Evolutionary conservation across 2,329 filamentous ascomycete species (phyloP).

Genomic region (Sporothrix dimorphospora): DNA sequence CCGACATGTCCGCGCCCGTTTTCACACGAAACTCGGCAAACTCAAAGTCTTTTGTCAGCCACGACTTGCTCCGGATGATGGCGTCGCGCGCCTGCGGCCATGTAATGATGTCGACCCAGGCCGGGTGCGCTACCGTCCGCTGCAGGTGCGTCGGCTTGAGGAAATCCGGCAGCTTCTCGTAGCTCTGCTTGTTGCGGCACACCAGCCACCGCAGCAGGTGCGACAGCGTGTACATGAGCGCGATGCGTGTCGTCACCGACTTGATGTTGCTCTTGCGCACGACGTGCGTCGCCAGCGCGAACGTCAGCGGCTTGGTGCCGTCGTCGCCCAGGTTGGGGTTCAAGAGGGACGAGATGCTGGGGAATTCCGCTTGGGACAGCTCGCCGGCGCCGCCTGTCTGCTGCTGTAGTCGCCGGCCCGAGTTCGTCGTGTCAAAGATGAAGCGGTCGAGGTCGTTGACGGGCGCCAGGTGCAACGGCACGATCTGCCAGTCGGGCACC

Average conservation of each 20-base stretch:
- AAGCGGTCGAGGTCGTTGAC: constrained; percentile 25
- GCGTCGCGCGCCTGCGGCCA: constrained; percentile 27
- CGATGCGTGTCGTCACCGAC: constrained; percentile 33
- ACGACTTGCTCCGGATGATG: constrained; percentile 24
- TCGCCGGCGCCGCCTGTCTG: constrained; percentile 16
- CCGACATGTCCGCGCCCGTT: constrained; percentile 26
- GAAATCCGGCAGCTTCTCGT: constrained; percentile 36
- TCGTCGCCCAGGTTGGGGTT: constrained; percentile 32
- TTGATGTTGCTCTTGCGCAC: constrained; percentile 13
- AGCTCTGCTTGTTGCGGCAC: constrained; percentile 36
- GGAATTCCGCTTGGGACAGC: constrained; percentile 33
- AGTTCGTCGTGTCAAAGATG: constrained; percentile 25
- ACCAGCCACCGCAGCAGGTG: constrained; percentile 35
- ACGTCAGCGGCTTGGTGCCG: constrained; percentile 21
- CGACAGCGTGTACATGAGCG: constrained; percentile 33
- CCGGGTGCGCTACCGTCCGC: constrained; percentile 36
- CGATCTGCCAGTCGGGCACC: constrained; percentile 15
- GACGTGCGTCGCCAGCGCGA: constrained; percentile 25
- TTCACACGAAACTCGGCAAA: constrained; percentile 21
- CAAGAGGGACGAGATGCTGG: constrained; percentile 37
- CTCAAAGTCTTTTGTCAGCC: constrained; percentile 9
- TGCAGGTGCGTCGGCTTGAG: constrained; percentile 37
- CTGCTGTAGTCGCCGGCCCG: constrained; percentile 16
- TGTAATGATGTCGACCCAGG: constrained; percentile 37
- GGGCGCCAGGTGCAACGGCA: constrained; percentile 27